A percentile compares a stretch with the other conserved stretches of the same genome.
These are phyloP conservation scores for Entonaema liquescens DNA, from an alignment of 495 filamentous ascomycete species.

Conservation along the genomic window DNA sequence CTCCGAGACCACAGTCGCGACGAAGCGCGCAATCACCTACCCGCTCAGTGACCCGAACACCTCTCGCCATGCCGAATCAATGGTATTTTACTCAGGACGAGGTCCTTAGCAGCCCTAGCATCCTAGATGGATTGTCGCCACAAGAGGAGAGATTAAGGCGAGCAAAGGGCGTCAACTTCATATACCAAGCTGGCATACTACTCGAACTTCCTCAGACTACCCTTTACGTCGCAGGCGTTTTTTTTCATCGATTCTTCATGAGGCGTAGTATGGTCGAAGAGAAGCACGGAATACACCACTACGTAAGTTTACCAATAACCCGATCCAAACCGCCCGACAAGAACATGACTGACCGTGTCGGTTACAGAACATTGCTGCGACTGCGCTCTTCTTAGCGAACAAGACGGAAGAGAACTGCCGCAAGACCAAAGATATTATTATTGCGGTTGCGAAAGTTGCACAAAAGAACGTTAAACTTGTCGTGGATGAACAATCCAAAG, in stretches of 20 bases:
- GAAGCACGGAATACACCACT: conserved; percentile 80
- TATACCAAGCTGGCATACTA: conserved; percentile 90
- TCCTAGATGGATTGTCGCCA: conserved; percentile 78
- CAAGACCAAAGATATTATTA: conserved; percentile 90
- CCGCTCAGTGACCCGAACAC: conserved; percentile 40
- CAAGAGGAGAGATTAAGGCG: conserved; percentile 80
- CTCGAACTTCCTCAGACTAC: conserved; percentile 92
- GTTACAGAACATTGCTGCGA: conserved; percentile 78
- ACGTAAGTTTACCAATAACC: conserved; percentile 57
- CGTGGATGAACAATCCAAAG: conserved; percentile 94
- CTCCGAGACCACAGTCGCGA: conserved; percentile 56
- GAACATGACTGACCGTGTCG: conserved; percentile 10
- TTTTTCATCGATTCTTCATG: conserved; percentile 96
- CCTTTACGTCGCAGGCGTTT: conserved; percentile 88
- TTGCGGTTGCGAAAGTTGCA: conserved; percentile 91
- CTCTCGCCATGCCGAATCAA: conserved; percentile 61
- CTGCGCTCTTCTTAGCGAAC: conserved; percentile 89
- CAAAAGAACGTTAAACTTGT: conserved; percentile 88
- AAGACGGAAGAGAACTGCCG: conserved; percentile 97
- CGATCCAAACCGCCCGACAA: background rate
- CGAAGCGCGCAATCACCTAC: conserved; percentile 51
- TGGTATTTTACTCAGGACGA: conserved; percentile 92
- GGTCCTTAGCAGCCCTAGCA: conserved; percentile 80
- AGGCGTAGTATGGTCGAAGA: conserved; percentile 77
- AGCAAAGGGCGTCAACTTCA: conserved; percentile 94